Base-by-base conservation (phyloP, 805 yeast genomes). In the Suhomyces sp. region DNA sequence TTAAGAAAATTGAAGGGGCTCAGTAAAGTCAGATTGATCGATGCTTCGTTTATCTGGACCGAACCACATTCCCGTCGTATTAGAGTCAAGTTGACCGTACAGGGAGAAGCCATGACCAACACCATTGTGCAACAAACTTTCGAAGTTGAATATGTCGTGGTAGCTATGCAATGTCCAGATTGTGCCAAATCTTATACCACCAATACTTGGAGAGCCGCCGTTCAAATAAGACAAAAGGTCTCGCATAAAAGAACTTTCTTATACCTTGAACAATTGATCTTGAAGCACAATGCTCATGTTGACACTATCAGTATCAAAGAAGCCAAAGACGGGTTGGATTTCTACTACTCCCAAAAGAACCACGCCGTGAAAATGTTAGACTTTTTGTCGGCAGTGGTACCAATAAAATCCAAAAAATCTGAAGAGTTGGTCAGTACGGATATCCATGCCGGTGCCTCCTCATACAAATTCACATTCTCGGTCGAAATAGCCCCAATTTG, bases 61-160 rank as follows among this genome's bases (percentile, higher is more conserved):
- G 99, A 94, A 74, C 99, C 99, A 3, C 99, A 94, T 71, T 91
- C 97, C 26, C 83, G 99, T 71, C 86, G 99, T 77, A 84, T 93
- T 55, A 85, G 91, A 70, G 84, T 96, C 57, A 91, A 92, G 65
- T 73, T 94, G 51, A 90, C 97, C 0, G 97, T 94, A 29, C 98
- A 93, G 72, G 97, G 97, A 60, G 99, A 94, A 70, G 97, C 97
- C 23, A 85, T 91, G 83, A 79, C 86, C 27, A 90, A 90, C 65
- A 90, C 97, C 24, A 88, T 93, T 58, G 84, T 94, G 33, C 97
- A 96, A 68, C 99, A 94, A 73, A 82, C 88, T 24, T 91, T 93
- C 67, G 97, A 90, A 71, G 97, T 92, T 12, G 98, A 93, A 66
- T 94, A 87, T 67, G 84, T 89, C 15, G 99, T 93, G 51, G 79